These are phyloP conservation scores for Ganoderma meredithae DNA, from an alignment of 1,284 basidiomycete species.

Conservation along the genomic window DNA sequence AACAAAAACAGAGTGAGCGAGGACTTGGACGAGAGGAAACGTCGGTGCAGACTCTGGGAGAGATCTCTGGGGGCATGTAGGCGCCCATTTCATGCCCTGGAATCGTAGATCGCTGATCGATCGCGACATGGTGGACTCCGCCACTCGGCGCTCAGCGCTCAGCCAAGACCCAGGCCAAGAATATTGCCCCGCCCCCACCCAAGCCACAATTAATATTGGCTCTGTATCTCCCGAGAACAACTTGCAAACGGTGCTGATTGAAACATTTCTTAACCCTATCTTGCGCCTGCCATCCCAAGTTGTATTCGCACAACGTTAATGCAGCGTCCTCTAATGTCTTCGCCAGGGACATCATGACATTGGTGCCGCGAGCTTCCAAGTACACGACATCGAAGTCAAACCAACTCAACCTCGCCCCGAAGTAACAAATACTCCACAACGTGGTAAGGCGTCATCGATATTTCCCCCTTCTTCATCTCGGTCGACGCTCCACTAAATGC, in stretches of 20 bases:
- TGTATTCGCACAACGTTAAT: too few relatives aligned
- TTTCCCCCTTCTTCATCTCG: conserved; percentile 73
- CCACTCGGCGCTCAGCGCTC: neutral
- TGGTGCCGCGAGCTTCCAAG: neutral
- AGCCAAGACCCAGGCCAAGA: neutral
- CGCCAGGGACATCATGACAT: neutral
- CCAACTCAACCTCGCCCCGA: conserved; percentile 75
- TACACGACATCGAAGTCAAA: conserved; percentile 45
- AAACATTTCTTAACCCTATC: too few relatives aligned
- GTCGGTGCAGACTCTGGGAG: neutral
- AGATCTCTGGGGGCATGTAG: neutral
- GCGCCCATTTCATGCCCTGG: neutral
- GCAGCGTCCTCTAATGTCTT: too few relatives aligned
- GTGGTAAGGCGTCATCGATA: conserved; percentile 73
- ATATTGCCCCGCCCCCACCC: neutral
- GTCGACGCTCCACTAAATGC: conserved; percentile 61
- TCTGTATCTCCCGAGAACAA: too few relatives aligned
- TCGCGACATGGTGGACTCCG: neutral
- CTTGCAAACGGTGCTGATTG: too few relatives aligned
- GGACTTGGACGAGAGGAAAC: neutral
- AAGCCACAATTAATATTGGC: neutral
- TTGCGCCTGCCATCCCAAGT: too few relatives aligned
- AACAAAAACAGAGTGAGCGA: neutral
- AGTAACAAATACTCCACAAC: conserved; percentile 74
- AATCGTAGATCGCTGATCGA: neutral